phyloP scores from a whole-genome alignment of 352 stramenopile species.

The Phytopythium chamaehyphon region DNA sequence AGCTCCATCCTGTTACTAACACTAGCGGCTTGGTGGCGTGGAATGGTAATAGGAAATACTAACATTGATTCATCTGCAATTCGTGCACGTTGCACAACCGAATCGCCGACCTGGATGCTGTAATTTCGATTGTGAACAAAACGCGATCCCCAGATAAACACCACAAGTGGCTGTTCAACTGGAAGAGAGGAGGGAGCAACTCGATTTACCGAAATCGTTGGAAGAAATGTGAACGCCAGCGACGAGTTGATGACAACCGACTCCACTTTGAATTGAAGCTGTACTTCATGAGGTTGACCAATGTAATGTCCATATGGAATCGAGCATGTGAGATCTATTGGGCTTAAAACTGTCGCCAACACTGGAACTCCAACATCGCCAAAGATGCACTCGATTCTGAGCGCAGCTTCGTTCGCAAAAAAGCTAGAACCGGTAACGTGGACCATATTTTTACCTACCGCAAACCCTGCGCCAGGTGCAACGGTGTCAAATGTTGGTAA shows the following conservation, averaged over 20 bases:
- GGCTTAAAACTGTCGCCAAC: slow-evolving; percentile 12
- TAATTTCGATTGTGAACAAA: slow-evolving; percentile 3
- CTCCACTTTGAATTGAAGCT: slow-evolving; percentile 13
- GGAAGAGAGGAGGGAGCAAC: slow-evolving; percentile 9
- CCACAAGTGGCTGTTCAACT: slow-evolving; percentile 1
- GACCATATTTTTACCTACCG: slow-evolving; percentile 5
- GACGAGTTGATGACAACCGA: slow-evolving; percentile 9
- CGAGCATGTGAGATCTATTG: slow-evolving; percentile 15
- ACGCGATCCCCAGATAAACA: slow-evolving; percentile 5
- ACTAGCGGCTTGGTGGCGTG: not conserved
- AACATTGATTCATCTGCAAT: slow-evolving; percentile 6
- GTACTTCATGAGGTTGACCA: slow-evolving; percentile 1
- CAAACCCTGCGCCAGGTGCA: not conserved
- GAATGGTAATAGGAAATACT: slow-evolving; percentile 1
- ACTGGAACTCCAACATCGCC: slow-evolving; percentile 5
- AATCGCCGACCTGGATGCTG: slow-evolving; percentile 5
- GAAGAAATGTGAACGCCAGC: slow-evolving; percentile 16
- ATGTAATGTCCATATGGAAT: slow-evolving; percentile 10
- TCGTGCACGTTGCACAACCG: not conserved
- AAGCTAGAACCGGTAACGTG: slow-evolving; percentile 21
- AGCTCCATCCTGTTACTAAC: not conserved
- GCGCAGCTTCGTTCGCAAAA: slow-evolving; percentile 5
- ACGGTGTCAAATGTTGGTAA: slow-evolving; percentile 18
- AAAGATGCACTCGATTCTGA: slow-evolving; percentile 21
- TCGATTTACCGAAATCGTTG: slow-evolving; percentile 2